Conservation (phyloP, 2,329 filamentous ascomycete genomes). For the Talaromyces funiculosus region DNA sequence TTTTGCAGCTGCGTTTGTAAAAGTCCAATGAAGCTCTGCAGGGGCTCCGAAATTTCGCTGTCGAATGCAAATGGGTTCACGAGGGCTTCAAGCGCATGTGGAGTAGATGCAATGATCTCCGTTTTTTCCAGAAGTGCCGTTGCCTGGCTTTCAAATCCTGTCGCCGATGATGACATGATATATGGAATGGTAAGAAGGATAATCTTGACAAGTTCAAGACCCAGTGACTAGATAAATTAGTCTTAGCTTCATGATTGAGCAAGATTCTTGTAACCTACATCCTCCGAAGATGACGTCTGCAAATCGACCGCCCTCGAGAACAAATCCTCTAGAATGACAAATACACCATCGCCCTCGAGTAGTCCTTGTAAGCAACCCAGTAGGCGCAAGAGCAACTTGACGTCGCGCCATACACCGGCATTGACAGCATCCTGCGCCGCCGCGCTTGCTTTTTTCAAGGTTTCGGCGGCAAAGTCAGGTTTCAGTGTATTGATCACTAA, state of each 20-base stretch:
- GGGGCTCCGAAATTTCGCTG: constrained; percentile 53
- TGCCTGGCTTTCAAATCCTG: constrained; percentile 66
- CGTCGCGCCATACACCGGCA: constrained; percentile 76
- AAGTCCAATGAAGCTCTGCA: constrained; percentile 69
- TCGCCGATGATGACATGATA: constrained; percentile 67
- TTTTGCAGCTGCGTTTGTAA: constrained; percentile 79
- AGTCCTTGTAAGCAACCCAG: constrained; percentile 77
- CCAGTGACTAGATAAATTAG: constrained; percentile 46
- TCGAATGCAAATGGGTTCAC: constrained; percentile 74
- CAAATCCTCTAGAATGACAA: constrained; percentile 79
- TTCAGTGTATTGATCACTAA: constrained; percentile 73
- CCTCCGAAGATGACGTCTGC: constrained; percentile 87
- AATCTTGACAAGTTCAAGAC: constrained; percentile 87
- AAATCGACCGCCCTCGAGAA: constrained; percentile 86
- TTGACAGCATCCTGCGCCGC: constrained; percentile 63
- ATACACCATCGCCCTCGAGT: constrained; percentile 78
- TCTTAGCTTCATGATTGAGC: neutral
- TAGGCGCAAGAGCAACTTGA: constrained; percentile 86
- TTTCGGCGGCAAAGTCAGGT: constrained; percentile 64
- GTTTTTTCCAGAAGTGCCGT: constrained; percentile 83
- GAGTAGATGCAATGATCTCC: constrained; percentile 85
- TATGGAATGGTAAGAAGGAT: constrained; percentile 94
- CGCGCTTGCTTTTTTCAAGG: constrained; percentile 59
- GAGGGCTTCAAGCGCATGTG: constrained; percentile 74
- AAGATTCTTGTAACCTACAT: constrained; percentile 54